Conservation (phyloP, 352 stramenopile species). For the Phytophthora citrophthora region DNA sequence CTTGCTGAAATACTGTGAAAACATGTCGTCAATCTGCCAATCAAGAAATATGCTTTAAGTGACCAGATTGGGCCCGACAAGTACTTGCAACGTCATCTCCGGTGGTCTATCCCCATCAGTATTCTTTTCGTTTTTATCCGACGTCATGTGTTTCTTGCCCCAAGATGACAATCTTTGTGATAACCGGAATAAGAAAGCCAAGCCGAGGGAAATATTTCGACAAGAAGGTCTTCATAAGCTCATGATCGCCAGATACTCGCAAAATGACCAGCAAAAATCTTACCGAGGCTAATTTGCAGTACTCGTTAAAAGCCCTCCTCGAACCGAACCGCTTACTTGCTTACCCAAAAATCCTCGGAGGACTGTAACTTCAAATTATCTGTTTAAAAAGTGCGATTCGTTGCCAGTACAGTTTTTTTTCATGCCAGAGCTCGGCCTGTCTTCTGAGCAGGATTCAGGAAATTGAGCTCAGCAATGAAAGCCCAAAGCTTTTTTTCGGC, state of each 20-base stretch:
- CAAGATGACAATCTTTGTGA: not conserved
- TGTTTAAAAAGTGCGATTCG: slow-evolving; percentile 6
- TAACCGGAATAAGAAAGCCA: not conserved
- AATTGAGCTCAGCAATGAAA: slow-evolving; percentile 22
- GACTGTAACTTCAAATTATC: not conserved
- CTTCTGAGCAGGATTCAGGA: slow-evolving; percentile 30
- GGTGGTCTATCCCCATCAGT: not conserved
- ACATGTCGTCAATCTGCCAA: too few relatives aligned
- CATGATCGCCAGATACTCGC: slow-evolving; percentile 14
- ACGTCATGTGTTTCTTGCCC: too few relatives aligned
- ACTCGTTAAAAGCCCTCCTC: too few relatives aligned
- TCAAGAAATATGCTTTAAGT: too few relatives aligned
- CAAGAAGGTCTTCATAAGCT: slow-evolving; percentile 16
- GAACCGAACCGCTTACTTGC: not conserved
- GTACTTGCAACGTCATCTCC: slow-evolving; percentile 17
- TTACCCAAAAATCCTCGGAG: slow-evolving; percentile 1
- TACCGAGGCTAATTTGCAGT: not conserved
- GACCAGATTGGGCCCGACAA: too few relatives aligned
- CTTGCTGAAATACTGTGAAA: too few relatives aligned
- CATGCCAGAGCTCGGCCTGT: slow-evolving; percentile 18
- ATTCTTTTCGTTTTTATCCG: not conserved
- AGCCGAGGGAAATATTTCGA: slow-evolving; percentile 3
- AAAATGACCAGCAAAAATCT: slow-evolving; percentile 17
- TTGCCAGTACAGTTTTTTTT: slow-evolving; percentile 25
- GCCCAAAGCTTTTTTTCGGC: slow-evolving; percentile 4